A percentile compares a stretch with the other conserved stretches of the same genome.
Conservation (phyloP, 2,329 filamentous ascomycete genomes). For the Emmonsia crescens region DNA sequence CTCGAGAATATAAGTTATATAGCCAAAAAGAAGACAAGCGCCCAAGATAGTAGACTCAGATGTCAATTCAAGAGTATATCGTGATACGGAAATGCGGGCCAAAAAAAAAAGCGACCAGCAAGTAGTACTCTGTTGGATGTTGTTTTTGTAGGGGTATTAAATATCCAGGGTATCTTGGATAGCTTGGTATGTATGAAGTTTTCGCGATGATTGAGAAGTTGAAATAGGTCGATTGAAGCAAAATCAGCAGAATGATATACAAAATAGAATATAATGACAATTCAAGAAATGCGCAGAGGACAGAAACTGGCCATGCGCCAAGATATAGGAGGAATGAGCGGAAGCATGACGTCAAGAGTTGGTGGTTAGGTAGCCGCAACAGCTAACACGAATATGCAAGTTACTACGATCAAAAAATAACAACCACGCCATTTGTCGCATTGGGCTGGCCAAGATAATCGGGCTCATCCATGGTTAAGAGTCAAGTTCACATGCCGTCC, state of each 20-base stretch:
- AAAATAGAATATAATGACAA: not conserved
- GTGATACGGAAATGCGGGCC: not conserved
- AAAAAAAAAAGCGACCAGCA: not conserved
- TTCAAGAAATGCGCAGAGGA: not conserved
- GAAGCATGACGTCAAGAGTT: conserved; percentile 2
- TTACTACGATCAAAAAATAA: not conserved
- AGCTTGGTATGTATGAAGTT: not conserved
- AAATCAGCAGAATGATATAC: not conserved
- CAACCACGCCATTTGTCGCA: not conserved
- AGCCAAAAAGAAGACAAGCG: not conserved
- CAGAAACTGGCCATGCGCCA: not conserved
- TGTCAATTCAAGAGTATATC: not conserved
- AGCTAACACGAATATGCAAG: too few relatives aligned
- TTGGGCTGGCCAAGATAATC: not conserved
- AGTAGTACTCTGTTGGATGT: not conserved
- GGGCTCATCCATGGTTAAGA: not conserved
- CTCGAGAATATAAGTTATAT: not conserved
- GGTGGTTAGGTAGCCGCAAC: not conserved
- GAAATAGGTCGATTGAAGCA: not conserved
- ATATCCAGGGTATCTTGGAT: not conserved
- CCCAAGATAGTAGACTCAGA: not conserved
- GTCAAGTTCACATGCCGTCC: not conserved
- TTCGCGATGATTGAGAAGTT: not conserved
- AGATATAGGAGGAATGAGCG: not conserved
- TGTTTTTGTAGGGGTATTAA: not conserved